A percentile compares a stretch with the other conserved stretches of the same genome.
Evolutionary conservation across 805 yeast genomes (phyloP).

Genomic region (Metschnikowia vanudenii): DNA sequence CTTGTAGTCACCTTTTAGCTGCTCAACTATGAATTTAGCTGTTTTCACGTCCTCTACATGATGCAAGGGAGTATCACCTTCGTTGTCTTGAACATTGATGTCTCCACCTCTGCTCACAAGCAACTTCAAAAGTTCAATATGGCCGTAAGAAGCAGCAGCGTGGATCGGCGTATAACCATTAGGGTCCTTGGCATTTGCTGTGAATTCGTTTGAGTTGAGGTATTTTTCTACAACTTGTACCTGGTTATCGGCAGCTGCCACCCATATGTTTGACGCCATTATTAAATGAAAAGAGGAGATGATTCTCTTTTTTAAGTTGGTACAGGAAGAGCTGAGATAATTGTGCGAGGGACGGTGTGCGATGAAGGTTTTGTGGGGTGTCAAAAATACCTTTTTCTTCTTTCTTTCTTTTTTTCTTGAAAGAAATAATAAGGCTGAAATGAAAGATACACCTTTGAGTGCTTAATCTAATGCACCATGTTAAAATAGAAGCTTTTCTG

Average conservation of each 20-base stretch:
- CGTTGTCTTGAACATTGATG: constrained; percentile 76
- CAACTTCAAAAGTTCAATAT: constrained; percentile 60
- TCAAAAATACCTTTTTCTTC: background rate
- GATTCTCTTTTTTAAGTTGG: background rate
- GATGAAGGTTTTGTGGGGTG: background rate
- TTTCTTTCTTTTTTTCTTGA: no score
- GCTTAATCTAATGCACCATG: no score
- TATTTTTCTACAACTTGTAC: constrained; percentile 53
- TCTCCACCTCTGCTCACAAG: constrained; percentile 68
- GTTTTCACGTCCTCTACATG: constrained; percentile 71
- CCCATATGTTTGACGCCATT: constrained; percentile 75
- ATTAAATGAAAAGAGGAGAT: background rate
- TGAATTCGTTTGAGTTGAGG: constrained; percentile 49
- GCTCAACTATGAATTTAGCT: constrained; percentile 67
- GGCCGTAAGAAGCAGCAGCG: constrained; percentile 95
- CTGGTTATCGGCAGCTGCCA: constrained; percentile 88
- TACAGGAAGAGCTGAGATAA: constrained; percentile 10
- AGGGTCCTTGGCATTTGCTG: constrained; percentile 77
- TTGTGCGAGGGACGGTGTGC: constrained; percentile 6
- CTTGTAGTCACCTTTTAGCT: constrained; percentile 63
- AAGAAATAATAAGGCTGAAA: no score
- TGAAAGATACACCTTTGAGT: no score
- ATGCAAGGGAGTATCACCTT: constrained; percentile 95
- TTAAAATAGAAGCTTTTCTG: no score
- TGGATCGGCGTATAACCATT: constrained; percentile 97